A percentile compares a stretch with the other conserved stretches of the same genome.
Conservation (phyloP, 2,329 filamentous ascomycete genomes). For the Thielaviopsis musarum region DNA sequence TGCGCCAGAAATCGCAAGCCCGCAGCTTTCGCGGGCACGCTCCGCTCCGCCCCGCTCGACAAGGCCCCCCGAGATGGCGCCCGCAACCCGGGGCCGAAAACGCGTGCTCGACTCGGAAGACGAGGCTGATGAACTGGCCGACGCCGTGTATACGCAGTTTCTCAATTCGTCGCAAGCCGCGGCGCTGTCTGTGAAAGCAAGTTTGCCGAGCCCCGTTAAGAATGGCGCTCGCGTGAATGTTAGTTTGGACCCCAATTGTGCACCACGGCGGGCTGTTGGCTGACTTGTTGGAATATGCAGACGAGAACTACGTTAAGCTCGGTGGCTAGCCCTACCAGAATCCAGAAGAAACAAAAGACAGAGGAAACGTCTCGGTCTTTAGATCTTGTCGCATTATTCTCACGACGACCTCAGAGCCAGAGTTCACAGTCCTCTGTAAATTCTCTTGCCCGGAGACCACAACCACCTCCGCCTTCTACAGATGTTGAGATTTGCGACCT, state of each 20-base stretch:
- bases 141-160: conserved; percentile 35
- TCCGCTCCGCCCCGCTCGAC: background rate
- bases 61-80: conserved; percentile 28
- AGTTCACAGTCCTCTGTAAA: background rate
- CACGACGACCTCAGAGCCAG: conserved; percentile 38
- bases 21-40: background rate
- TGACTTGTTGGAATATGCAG: conserved; percentile 9
- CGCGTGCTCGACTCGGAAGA: conserved; percentile 33
- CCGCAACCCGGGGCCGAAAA: conserved; percentile 41
- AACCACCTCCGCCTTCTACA: conserved; percentile 3
- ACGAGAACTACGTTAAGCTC: conserved; percentile 20
- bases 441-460: conserved; percentile 14
- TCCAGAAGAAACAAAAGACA: conserved; percentile 25
- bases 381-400: conserved; percentile 43
- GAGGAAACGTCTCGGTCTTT: conserved; percentile 37
- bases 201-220: conserved; percentile 28
- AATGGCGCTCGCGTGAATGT: conserved; percentile 14
- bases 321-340: conserved; percentile 28
- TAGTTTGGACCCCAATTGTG: background rate
- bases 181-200: conserved; percentile 18
- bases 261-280: background rate
- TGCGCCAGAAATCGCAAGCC: background rate
- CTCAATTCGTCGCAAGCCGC: conserved; percentile 33
- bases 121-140: conserved; percentile 29
- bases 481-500: conserved; percentile 27